Percentiles rank a stretch among this genome's conserved stretches.
phyloP scores from a whole-genome alignment of 208 protist genomes.

The Leishmania martiniquensis region DNA sequence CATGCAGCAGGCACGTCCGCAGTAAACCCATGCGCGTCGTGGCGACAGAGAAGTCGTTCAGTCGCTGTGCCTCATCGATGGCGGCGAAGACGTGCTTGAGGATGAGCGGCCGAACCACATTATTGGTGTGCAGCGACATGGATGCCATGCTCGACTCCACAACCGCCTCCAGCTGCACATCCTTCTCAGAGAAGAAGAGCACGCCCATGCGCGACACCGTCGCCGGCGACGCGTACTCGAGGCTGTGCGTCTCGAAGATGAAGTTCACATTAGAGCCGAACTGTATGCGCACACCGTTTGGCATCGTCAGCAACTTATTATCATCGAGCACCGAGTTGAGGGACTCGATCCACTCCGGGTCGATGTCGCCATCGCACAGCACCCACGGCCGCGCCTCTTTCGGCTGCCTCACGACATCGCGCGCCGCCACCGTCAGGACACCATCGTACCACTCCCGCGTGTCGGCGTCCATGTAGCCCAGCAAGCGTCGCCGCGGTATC shows the following conservation, averaged over 20 bases:
- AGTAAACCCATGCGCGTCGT: slow-evolving; percentile 94
- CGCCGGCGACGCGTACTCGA: slow-evolving; percentile 98
- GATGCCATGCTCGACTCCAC: slow-evolving; percentile 80
- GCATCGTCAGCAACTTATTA: slow-evolving; percentile 98
- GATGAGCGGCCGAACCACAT: slow-evolving; percentile 65
- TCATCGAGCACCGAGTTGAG: slow-evolving; percentile 99
- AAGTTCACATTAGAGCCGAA: slow-evolving; percentile 96
- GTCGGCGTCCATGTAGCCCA: slow-evolving; percentile 96
- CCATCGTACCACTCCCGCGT: slow-evolving; percentile 99
- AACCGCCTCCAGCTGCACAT: slow-evolving; percentile 88
- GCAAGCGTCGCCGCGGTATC: slow-evolving; percentile 92
- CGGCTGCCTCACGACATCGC: slow-evolving; percentile 79
- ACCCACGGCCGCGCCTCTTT: slow-evolving; percentile 91
- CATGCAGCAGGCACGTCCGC: slow-evolving; percentile 78
- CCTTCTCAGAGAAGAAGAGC: slow-evolving; percentile 95
- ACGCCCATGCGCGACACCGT: slow-evolving; percentile 98
- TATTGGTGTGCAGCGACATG: slow-evolving; percentile 40
- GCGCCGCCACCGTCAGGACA: slow-evolving; percentile 96
- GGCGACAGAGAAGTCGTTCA: slow-evolving; percentile 80
- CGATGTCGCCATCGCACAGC: slow-evolving; percentile 97
- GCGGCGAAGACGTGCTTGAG: slow-evolving; percentile 84
- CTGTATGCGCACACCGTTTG: slow-evolving; percentile 97
- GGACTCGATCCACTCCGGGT: slow-evolving; percentile 99
- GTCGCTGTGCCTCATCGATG: slow-evolving; percentile 64
- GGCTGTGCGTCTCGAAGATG: slow-evolving; percentile 97